phyloP scores from a whole-genome alignment of 352 stramenopile species.

The Phytophthora palmivora region DNA sequence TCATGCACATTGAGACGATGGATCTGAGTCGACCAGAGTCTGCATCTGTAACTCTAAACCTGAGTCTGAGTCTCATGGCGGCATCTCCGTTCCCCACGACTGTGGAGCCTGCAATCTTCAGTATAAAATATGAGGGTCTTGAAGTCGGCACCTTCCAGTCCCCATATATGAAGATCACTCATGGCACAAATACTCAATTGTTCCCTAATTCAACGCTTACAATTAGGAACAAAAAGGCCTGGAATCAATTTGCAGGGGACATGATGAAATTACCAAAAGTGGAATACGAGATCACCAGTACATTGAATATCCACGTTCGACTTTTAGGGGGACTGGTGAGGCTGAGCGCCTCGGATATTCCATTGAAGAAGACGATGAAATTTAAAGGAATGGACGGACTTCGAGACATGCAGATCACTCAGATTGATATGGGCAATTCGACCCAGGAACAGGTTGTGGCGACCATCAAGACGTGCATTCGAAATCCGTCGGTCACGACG shows the following conservation, averaged over 20 bases:
- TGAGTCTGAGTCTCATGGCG: conserved; percentile 59
- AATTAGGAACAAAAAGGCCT: conserved; percentile 62
- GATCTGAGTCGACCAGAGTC: conserved; percentile 51
- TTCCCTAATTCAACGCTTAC: conserved; percentile 63
- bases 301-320: conserved; percentile 58
- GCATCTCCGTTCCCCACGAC: conserved; percentile 58
- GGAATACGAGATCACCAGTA: conserved; percentile 58
- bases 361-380: conserved; percentile 61
- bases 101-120: conserved; percentile 55
- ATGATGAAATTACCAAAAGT: conserved; percentile 60
- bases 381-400: conserved; percentile 74
- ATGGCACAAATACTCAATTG: conserved; percentile 53
- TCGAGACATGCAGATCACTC: conserved; percentile 64
- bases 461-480: conserved; percentile 82
- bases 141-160: conserved; percentile 55
- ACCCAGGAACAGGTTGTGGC: conserved; percentile 65
- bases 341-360: conserved; percentile 52
- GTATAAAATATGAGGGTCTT: conserved; percentile 51
- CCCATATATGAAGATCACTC: conserved; percentile 55
- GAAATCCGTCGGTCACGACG: conserved; percentile 79
- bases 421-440: conserved; percentile 69
- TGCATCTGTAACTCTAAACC: conserved; percentile 48
- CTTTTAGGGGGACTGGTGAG: conserved; percentile 59
- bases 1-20: conserved; percentile 70
- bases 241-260: conserved; percentile 71